A percentile compares a stretch with the other conserved stretches of the same genome.
phyloP scores from a whole-genome alignment of 352 stramenopile species.

The Poterioochromonas sp. region DNA sequence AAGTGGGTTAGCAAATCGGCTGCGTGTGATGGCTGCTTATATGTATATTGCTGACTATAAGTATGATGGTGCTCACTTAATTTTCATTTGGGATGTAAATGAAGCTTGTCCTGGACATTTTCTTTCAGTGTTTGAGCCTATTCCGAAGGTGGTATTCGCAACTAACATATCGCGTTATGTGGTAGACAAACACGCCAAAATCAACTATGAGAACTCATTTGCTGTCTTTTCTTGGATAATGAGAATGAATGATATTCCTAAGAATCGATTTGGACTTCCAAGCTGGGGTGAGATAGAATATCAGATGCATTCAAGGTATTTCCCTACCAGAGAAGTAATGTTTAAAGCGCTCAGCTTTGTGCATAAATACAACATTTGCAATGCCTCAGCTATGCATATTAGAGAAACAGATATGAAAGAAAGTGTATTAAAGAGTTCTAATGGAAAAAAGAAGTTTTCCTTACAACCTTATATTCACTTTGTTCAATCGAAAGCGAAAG shows the following conservation, averaged over 20 bases:
- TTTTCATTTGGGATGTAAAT: constrained; percentile 29
- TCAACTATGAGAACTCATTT: neutral
- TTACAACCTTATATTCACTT: constrained; percentile 3
- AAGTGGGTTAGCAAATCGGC: neutral
- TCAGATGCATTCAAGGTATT: neutral
- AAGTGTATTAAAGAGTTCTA: neutral
- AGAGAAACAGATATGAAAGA: constrained; percentile 1
- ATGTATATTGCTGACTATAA: constrained; percentile 24
- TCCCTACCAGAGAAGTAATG: neutral
- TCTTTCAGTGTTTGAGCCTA: constrained; percentile 10
- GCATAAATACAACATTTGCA: constrained; percentile 27
- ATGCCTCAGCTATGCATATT: constrained; percentile 27
- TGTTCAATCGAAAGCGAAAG: neutral
- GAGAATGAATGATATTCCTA: neutral
- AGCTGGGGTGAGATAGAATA: constrained; percentile 1
- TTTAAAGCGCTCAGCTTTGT: neutral
- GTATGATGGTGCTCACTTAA: constrained; percentile 21
- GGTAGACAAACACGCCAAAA: neutral
- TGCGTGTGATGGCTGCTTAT: constrained; percentile 23
- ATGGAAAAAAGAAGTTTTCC: neutral
- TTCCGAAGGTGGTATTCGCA: neutral
- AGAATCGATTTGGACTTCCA: neutral
- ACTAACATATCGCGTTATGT: neutral
- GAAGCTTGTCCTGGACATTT: constrained; percentile 29
- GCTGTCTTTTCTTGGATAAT: constrained; percentile 6